Conservation (phyloP, 306 rosid species). For the Parietaria judaica region DNA sequence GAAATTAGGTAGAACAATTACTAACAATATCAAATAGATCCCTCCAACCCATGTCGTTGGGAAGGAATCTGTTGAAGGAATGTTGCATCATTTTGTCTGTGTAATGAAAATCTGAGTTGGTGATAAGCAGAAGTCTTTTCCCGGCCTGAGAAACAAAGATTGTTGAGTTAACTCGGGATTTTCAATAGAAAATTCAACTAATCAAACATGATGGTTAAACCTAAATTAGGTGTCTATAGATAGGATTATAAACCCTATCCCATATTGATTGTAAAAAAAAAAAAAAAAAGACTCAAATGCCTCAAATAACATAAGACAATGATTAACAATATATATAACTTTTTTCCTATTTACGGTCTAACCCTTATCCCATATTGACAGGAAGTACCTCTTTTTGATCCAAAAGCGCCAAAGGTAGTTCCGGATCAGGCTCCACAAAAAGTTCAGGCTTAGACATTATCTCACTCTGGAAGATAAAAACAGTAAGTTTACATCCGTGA, state of each 20-base stretch:
- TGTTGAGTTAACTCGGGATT: constrained; percentile 13
- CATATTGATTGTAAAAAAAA: no score
- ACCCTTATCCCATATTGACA: neutral
- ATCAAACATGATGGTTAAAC: no score
- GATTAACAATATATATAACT: no score
- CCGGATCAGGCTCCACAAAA: constrained; percentile 92
- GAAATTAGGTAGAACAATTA: constrained; percentile 3
- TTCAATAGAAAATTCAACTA: neutral
- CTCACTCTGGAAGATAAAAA: constrained; percentile 63
- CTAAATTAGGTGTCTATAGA: no score
- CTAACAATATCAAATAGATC: constrained; percentile 95
- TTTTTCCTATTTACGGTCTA: no score
- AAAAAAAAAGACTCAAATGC: no score
- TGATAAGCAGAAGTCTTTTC: constrained; percentile 85
- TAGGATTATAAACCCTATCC: no score
- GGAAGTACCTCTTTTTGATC: constrained; percentile 84
- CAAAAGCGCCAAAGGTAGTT: constrained; percentile 80
- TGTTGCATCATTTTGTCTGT: constrained; percentile 95
- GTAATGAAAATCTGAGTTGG: constrained; percentile 91
- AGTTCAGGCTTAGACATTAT: constrained; percentile 96
- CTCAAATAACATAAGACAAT: no score
- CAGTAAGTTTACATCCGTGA: constrained; percentile 21
- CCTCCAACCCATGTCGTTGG: constrained; percentile 94
- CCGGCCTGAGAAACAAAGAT: constrained; percentile 69
- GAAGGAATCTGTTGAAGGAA: constrained; percentile 91